Evolutionary conservation across 2,329 filamentous ascomycete genomes (phyloP).

Genomic region (Purpureocillium lavendulum): DNA sequence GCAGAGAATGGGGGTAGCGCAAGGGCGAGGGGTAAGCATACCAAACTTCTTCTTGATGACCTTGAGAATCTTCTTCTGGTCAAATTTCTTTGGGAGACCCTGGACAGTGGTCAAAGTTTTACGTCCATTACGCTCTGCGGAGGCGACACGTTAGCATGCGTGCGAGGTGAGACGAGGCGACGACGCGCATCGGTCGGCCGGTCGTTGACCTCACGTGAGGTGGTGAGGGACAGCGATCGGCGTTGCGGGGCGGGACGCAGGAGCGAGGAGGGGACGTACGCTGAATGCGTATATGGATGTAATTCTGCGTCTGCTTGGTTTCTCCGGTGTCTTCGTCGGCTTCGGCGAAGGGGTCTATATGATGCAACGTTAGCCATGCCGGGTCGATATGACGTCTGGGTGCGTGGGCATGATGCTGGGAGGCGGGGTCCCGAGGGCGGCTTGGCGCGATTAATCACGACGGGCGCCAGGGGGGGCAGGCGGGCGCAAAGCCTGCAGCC

Average conservation of each 20-base stretch:
- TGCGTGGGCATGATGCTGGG: background rate
- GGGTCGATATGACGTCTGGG: background rate
- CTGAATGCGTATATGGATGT: slow-evolving; percentile 99
- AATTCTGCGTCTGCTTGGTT: slow-evolving; percentile 91
- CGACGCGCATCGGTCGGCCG: background rate
- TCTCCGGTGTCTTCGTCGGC: slow-evolving; percentile 99
- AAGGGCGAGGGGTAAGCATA: slow-evolving; percentile 33
- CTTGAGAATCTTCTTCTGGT: slow-evolving; percentile 99
- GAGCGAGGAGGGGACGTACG: slow-evolving; percentile 52
- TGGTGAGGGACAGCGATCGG: background rate
- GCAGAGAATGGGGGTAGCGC: background rate
- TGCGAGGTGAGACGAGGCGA: background rate
- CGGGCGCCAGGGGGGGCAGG: background rate
- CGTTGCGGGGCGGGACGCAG: background rate
- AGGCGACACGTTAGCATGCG: slow-evolving; percentile 27
- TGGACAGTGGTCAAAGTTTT: slow-evolving; percentile 99
- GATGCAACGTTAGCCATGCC: slow-evolving; percentile 14
- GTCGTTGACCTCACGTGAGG: slow-evolving; percentile 6
- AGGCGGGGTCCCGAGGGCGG: background rate
- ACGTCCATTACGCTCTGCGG: slow-evolving; percentile 96
- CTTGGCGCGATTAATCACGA: slow-evolving; percentile 1
- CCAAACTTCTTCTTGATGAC: slow-evolving; percentile 99
- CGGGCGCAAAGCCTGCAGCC: background rate
- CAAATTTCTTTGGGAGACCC: slow-evolving; percentile 97
- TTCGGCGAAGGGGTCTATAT: slow-evolving; percentile 98